Base-by-base conservation (phyloP, 192 early-diverging fungal species). In the Umbelopsis ramanniana region DNA sequence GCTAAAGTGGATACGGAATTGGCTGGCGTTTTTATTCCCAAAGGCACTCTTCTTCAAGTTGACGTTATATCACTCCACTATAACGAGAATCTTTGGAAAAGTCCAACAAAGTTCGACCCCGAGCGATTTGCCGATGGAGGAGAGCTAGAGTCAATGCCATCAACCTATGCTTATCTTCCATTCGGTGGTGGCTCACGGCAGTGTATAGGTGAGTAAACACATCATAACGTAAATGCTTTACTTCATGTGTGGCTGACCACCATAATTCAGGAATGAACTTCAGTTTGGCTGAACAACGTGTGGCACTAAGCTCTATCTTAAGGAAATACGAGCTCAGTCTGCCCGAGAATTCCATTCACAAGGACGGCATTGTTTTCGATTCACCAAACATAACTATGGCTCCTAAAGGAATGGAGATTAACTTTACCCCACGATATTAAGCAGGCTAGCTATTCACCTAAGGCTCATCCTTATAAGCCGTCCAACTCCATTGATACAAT, bases 271-370 rank as follows among this genome's bases (percentile, higher is more conserved):
- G 57, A n/a, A 72, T 72, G 54, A 53, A 60, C 35, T 72, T 89
- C 71, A 79, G 81, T 8, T 77, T 87, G 47, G 72, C 84, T 38
- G 84, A 83, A 43, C 85, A 87, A 79, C 82, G 83, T 47, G 75
- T 89, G 84, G 78, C 73, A 84, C 4, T 60, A 3, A 52, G 37
- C 6, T 26, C 23, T 35, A 63, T 63, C 10, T 14, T 63, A 0
- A 52, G 54, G 37, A 72, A 73, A 14, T 72, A 72, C 24, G 71
- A 72, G 12, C 8, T 54, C 0, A 60, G 53, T 38, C 21, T 72
- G 6, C 71, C 71, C 15, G 54, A 46, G 1, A 40, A 72, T 40
- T 57, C 52, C 1, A 40, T 43, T 23, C 71, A 72, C 21, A 38
- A 38, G 19, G 40, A 74, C 35, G 14, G 57, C 33, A 37, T 63